A percentile compares a stretch with the other conserved stretches of the same genome.
Conservation (phyloP, 768 basidiomycete species). For the Trametes maxima region DNA sequence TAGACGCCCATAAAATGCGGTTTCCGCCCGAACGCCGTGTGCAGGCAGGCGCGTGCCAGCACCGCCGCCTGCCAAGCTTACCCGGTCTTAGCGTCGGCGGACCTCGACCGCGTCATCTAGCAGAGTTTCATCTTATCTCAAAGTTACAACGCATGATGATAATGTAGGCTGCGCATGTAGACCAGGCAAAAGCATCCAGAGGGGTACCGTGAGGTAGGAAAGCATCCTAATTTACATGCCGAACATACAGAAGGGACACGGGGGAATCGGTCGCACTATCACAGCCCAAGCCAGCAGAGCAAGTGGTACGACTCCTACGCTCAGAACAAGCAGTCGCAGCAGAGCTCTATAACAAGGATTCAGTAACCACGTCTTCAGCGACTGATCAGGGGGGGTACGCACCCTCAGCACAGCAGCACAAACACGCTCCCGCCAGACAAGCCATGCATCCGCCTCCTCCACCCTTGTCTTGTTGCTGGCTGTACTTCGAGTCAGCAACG, state of each 20-base stretch:
- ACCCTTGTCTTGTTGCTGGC: conserved; percentile 57
- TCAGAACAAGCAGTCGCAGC: conserved; percentile 68
- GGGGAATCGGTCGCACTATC: conserved; percentile 8
- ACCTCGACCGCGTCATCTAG: background rate
- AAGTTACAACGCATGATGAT: background rate
- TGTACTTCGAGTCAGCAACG: conserved; percentile 17
- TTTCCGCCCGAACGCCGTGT: no score
- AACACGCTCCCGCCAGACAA: conserved; percentile 62
- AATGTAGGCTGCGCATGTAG: background rate
- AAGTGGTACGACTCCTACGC: conserved; percentile 8
- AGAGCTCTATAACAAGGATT: conserved; percentile 53
- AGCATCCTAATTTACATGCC: conserved; percentile 18
- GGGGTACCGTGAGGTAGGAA: conserved; percentile 3
- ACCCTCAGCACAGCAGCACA: conserved; percentile 81
- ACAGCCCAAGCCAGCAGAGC: conserved; percentile 14
- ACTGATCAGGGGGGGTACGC: conserved; percentile 25
- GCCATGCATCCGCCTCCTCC: conserved; percentile 56
- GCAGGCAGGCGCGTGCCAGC: background rate
- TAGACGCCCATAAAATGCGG: background rate
- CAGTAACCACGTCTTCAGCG: background rate
- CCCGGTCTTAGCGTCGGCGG: no score
- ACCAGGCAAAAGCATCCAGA: background rate
- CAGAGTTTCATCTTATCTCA: conserved; percentile 1
- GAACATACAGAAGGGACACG: conserved; percentile 10
- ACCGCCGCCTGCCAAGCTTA: background rate